Conservation (phyloP, 306 rosid species). For the Cicer pinnatifidum region DNA sequence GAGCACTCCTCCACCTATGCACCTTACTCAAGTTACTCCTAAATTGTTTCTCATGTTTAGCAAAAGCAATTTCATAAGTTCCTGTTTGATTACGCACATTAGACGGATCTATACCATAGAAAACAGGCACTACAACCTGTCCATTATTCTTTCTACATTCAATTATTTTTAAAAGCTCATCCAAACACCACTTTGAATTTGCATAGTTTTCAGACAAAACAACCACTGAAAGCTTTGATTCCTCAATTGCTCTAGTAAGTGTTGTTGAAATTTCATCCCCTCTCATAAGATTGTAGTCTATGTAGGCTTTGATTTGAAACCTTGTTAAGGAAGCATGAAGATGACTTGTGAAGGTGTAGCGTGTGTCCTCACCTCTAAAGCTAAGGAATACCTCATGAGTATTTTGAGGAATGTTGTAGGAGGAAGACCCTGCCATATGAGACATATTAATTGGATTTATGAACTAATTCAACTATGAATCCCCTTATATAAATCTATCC, state of each 20-base stretch:
- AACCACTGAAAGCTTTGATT: conserved; percentile 26
- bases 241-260: conserved; percentile 30
- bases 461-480: no score
- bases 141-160: conserved; percentile 28
- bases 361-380: conserved; percentile 43
- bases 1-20: conserved; percentile 35
- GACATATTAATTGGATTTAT: no score
- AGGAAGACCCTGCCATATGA: conserved; percentile 10
- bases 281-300: conserved; percentile 39
- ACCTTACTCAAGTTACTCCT: background rate
- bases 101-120: conserved; percentile 31
- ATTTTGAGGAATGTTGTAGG: background rate
- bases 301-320: conserved; percentile 24
- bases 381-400: conserved; percentile 41
- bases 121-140: conserved; percentile 31
- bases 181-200: conserved; percentile 39
- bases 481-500: no score
- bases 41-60: conserved; percentile 9
- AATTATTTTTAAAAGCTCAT: conserved; percentile 27
- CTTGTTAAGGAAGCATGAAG: conserved; percentile 30
- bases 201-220: conserved; percentile 37
- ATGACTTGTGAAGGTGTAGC: conserved; percentile 41
- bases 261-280: conserved; percentile 32
- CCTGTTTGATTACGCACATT: conserved; percentile 28
- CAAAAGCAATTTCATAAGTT: conserved; percentile 15